Base-by-base conservation (phyloP, 495 filamentous ascomycete genomes). In the Xylaria scruposa region DNA sequence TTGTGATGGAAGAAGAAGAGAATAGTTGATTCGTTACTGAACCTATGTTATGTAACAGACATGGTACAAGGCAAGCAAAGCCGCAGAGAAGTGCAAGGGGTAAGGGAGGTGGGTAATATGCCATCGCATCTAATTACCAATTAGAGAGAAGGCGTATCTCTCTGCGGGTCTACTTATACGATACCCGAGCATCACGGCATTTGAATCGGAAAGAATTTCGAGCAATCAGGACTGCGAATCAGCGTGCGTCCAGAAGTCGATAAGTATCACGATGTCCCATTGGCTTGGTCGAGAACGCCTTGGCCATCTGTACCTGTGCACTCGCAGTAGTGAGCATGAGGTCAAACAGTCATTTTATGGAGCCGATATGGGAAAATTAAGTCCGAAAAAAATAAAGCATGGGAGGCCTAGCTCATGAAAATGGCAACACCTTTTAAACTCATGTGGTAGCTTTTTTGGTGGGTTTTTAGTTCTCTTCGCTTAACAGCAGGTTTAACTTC, bases 171-270 rank as follows among this genome's bases (percentile, higher is more conserved):
- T 36, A 33, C n/a, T 60, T 60, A 51, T 51, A 36, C n/a, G 68
- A 51, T 51, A 36, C 44, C 42, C 46, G 49, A 40, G 58, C 61
- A 46, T 26, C 53, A 53, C 68, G 58, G 31, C 59, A 38, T 69
- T 70, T 47, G 60, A 64, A 64, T 70, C 60, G 68, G 68, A 64
- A 26, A 49, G 7, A 36, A n/a, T 64, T 64, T 38, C 29, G 68
- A 21, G 33, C 5, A 9, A 44, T 42, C 53, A 40, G n/a, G 46
- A 70, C 21, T 51, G 44, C 67, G 56, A 70, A 70, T 38, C 38
- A 70, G 44, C 58, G 21, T 70, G 46, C 59, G 68, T 70, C 31
- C 6, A 38, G 6, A 29, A 24, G 31, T 62, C 60, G 46, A 63
- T 58, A 47, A 17, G 10, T 49, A 42, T 53, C 21, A 31, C 46